Base-by-base conservation (phyloP, 108 stramenopile species). In the Conticribra guillardii region DNA sequence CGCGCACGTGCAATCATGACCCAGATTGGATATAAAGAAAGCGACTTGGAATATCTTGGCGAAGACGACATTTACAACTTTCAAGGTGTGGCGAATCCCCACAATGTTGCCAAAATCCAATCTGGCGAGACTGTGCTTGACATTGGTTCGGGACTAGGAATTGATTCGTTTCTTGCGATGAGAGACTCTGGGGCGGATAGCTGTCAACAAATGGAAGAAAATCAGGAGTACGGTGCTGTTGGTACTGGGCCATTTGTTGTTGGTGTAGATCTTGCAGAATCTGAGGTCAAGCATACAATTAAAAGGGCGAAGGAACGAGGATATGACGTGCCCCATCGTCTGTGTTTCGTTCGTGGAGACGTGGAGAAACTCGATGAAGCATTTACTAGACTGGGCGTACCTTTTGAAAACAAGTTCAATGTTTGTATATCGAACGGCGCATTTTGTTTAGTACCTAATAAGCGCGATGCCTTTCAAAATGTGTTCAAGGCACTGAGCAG, bases 71-170 rank as follows among this genome's bases (percentile, higher is more conserved):
- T 79, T 51, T 87, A 83, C 84, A 91, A 91, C 62, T 91, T 80
- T 64, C 90, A 91, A 64, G 90, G 90, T n/a, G 90, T 91, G 14
- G 87, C 87, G 15, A 85, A 87, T 77, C 90, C 90, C 0, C 87
- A 87, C 53, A 16, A 27, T 17, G 86, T 87, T 64, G 90, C 87
- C 33, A 79, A 82, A 0, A 91, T 91, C 21, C 82, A 84, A 44
- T 48, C 47, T 1, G 84, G 87, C 9, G 87, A 91, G 33, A 27
- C 31, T 27, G 90, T 91, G 2, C 57, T 91, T 60, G 90, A 91
- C 54, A 67, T 91, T 54, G 90, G 90, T 16, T 85, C 82, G 16
- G 90, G 90, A 19, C 55, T 91, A 37, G 90, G 90, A 23, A 81
- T 91, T 31, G 90, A 91, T 66, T 87, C 87, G 3, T 82, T 88